Percentiles rank a stretch among this genome's conserved stretches.
These are phyloP conservation scores for Lepraria neglecta DNA, from an alignment of 495 filamentous ascomycete genomes.

Conservation along the genomic window DNA sequence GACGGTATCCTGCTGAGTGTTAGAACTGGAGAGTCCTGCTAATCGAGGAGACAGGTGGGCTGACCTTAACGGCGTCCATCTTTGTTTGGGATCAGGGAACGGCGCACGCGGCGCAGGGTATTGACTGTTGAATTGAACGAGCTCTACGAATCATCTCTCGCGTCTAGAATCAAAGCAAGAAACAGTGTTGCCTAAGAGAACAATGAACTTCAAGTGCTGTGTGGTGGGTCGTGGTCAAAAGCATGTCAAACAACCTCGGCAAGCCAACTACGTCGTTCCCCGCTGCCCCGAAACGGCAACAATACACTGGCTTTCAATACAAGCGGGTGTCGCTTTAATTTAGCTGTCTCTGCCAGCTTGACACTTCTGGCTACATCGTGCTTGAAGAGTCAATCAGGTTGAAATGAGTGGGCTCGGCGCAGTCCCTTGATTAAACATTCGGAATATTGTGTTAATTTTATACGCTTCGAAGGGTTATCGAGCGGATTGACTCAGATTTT, in stretches of 20 bases:
- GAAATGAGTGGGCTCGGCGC: no score
- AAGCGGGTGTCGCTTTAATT: no score
- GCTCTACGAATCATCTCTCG: conserved; percentile 8
- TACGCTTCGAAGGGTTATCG: no score
- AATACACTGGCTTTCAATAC: neutral
- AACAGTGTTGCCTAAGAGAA: neutral
- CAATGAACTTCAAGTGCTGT: neutral
- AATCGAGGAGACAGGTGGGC: neutral
- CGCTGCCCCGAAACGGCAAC: neutral
- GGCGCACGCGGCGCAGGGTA: conserved; percentile 4
- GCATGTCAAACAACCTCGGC: conserved; percentile 1
- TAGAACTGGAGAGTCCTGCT: neutral
- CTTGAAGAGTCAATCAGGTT: no score
- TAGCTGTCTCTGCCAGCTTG: no score
- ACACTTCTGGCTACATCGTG: no score
- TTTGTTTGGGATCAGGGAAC: neutral
- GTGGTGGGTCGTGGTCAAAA: neutral
- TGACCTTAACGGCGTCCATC: conserved; percentile 24
- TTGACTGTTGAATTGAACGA: neutral
- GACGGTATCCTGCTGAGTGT: conserved; percentile 17
- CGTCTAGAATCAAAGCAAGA: neutral
- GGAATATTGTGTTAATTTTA: no score
- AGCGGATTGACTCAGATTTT: no score
- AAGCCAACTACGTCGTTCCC: neutral
- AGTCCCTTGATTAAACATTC: no score